phyloP scores from a whole-genome alignment of 2,329 filamentous ascomycete species.

The Allantophomopsis lycopodina region DNA sequence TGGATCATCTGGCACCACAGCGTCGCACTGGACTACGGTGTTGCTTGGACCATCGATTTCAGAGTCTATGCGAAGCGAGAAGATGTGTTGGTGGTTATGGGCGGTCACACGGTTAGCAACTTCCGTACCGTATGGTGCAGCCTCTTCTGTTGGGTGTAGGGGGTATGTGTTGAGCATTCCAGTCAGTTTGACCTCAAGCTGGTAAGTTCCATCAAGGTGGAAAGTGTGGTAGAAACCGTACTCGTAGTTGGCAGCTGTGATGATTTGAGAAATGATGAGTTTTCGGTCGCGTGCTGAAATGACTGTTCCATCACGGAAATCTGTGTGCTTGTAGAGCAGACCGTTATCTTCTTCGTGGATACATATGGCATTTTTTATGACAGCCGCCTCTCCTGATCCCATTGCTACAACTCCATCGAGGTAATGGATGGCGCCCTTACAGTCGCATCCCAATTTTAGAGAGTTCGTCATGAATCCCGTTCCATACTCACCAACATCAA shows the following conservation, averaged over 20 bases:
- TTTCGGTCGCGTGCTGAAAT: constrained; percentile 44
- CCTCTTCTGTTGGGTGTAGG: constrained; percentile 36
- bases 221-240: constrained; percentile 46
- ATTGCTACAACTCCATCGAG: constrained; percentile 35
- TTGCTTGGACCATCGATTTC: constrained; percentile 38
- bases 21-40: constrained; percentile 37
- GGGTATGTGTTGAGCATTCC: constrained; percentile 41
- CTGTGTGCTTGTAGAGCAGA: constrained; percentile 55
- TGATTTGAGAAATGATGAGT: constrained; percentile 49
- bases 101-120: constrained; percentile 42
- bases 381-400: constrained; percentile 34
- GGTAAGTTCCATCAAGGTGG: constrained; percentile 45
- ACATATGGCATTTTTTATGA: constrained; percentile 45
- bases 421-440: constrained; percentile 49
- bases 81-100: constrained; percentile 43
- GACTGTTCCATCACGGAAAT: constrained; percentile 44
- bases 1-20: constrained; percentile 26
- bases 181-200: constrained; percentile 47
- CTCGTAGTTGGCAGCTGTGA: constrained; percentile 55
- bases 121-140: constrained; percentile 38
- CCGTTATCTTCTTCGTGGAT: constrained; percentile 55
- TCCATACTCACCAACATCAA: constrained; percentile 52
- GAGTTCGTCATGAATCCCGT: constrained; percentile 50
- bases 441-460: constrained; percentile 49
- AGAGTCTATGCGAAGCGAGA: constrained; percentile 35